Percentiles rank a stretch among this genome's conserved stretches.
Conservation (phyloP, 345 rosid species). For the Gossypium sturtianum region DNA sequence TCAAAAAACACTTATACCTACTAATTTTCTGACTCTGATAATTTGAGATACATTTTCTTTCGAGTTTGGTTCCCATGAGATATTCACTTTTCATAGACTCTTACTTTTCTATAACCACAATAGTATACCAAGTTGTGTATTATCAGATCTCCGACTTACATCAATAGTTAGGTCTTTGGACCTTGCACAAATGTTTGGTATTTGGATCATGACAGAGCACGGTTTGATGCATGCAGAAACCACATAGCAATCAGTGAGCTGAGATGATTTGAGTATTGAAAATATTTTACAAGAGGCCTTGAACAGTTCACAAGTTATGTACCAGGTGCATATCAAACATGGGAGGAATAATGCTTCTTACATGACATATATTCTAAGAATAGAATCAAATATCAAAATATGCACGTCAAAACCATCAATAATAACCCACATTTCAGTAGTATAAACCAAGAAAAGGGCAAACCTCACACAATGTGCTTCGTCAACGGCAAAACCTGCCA, state of each 20-base stretch:
- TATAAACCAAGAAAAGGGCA: neutral
- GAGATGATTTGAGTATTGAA: neutral
- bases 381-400: too few relatives aligned
- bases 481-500: conserved; percentile 82
- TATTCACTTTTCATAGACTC: neutral
- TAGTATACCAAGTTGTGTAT: neutral
- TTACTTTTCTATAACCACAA: neutral
- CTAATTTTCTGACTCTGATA: neutral
- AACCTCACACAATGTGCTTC: conserved; percentile 97
- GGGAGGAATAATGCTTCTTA: neutral
- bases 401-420: neutral
- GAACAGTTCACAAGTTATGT: neutral
- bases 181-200: neutral
- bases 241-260: neutral
- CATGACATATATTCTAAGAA: neutral
- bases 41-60: neutral
- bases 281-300: neutral
- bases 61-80: neutral
- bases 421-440: neutral
- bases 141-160: neutral
- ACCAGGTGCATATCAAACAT: neutral
- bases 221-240: neutral
- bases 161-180: neutral
- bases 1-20: neutral
- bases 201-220: neutral